These are phyloP conservation scores for Trichomonas vaginalis DNA, from an alignment of 208 protist species.

Conservation along the genomic window DNA sequence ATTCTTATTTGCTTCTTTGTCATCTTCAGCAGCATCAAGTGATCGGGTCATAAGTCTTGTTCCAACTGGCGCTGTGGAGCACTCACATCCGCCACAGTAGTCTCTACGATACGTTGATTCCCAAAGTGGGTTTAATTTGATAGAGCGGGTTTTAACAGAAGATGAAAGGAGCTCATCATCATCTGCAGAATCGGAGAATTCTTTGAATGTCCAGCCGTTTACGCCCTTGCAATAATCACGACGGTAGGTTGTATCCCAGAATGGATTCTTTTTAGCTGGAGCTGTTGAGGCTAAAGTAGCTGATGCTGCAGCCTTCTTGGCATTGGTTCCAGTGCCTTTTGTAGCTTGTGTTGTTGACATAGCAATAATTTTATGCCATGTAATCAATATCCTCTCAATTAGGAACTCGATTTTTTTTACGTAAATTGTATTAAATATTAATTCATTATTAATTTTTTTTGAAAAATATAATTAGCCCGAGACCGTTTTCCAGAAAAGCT, in stretches of 20 bases:
- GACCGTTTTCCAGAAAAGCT: too few species aligned
- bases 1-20: not conserved
- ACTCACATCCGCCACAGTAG: not conserved
- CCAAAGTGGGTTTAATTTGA: not conserved
- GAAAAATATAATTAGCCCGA: too few species aligned
- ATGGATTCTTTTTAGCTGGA: not conserved
- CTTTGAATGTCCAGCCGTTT: not conserved
- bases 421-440: too few species aligned
- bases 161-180: not conserved
- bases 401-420: too few species aligned
- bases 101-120: not conserved
- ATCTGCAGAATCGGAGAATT: not conserved
- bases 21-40: not conserved
- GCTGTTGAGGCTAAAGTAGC: not conserved
- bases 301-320: not conserved
- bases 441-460: too few species aligned
- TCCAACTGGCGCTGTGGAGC: not conserved
- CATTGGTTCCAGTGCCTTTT: not conserved
- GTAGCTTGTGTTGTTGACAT: not conserved
- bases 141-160: not conserved
- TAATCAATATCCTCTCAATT: too few species aligned
- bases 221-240: not conserved
- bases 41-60: not conserved
- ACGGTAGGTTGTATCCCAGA: not conserved
- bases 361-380: not conserved